A percentile compares a stretch with the other conserved stretches of the same genome.
phyloP scores from a whole-genome alignment of 2,329 filamentous ascomycete species.

The Fusarium odoratissimum region DNA sequence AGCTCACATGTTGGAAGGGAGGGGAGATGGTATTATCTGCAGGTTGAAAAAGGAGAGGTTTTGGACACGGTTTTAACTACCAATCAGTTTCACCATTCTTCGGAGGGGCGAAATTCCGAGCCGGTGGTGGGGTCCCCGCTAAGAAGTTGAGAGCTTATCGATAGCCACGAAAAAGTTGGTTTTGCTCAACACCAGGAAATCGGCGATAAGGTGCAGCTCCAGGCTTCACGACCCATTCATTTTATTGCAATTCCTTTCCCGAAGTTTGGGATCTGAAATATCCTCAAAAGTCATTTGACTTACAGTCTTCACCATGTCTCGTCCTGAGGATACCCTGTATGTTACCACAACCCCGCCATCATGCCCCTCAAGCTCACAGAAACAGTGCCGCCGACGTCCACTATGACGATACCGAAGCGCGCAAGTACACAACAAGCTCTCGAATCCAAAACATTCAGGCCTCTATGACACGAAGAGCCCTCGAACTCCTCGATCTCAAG shows the following conservation, averaged over 20 bases:
- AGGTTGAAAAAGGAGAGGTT: slow-evolving; percentile 19
- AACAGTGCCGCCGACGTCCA: slow-evolving; percentile 91
- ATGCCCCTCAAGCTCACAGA: slow-evolving; percentile 43
- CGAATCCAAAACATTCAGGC: slow-evolving; percentile 97
- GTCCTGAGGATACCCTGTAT: slow-evolving; percentile 94
- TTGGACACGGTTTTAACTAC: slow-evolving; percentile 42
- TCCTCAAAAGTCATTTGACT: not conserved
- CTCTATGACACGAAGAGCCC: slow-evolving; percentile 91
- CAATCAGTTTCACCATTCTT: slow-evolving; percentile 29
- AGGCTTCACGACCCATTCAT: not conserved
- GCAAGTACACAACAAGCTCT: slow-evolving; percentile 96
- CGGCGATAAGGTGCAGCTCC: slow-evolving; percentile 14
- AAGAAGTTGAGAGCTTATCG: slow-evolving; percentile 35
- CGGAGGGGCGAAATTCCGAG: too few relatives aligned
- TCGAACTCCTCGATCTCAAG: slow-evolving; percentile 86
- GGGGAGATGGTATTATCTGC: slow-evolving; percentile 8
- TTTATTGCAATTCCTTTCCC: not conserved
- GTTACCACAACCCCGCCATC: slow-evolving; percentile 46
- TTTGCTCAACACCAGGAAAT: slow-evolving; percentile 28
- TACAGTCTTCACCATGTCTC: slow-evolving; percentile 77
- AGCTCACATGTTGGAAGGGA: slow-evolving; percentile 40
- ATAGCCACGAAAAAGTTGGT: slow-evolving; percentile 47
- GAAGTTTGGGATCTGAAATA: accelerated
- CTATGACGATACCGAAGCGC: slow-evolving; percentile 95
- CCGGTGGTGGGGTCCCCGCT: not conserved